These are phyloP conservation scores for Rhizopus microsporus DNA, from an alignment of 371 early-diverging fungal species.

Conservation along the genomic window DNA sequence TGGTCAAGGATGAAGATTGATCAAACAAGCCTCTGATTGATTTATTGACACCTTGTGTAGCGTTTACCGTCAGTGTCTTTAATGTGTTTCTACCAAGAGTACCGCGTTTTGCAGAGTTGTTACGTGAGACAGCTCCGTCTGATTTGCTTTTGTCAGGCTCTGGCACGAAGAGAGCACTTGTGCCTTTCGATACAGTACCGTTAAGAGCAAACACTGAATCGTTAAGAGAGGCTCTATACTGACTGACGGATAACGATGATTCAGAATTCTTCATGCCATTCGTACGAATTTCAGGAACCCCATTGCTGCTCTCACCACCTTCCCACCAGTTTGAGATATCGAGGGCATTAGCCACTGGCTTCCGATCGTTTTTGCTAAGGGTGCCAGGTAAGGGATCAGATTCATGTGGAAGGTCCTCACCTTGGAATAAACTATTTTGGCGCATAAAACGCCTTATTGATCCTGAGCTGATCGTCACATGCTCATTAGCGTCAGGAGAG, in stretches of 20 bases:
- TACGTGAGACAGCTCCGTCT: slow-evolving; percentile 5
- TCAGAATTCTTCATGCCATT: not conserved
- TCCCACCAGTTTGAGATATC: slow-evolving; percentile 31
- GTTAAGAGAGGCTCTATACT: slow-evolving; percentile 25
- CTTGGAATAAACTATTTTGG: slow-evolving; percentile 29
- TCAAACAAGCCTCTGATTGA: slow-evolving; percentile 24
- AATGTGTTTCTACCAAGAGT: slow-evolving; percentile 24
- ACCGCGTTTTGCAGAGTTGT: slow-evolving; percentile 18
- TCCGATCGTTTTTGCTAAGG: not conserved
- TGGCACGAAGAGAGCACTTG: not conserved
- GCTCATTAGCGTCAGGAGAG: slow-evolving; percentile 12
- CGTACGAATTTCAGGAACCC: not conserved
- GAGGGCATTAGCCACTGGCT: slow-evolving; percentile 8
- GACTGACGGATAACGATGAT: slow-evolving; percentile 1
- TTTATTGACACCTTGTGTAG: slow-evolving; percentile 20
- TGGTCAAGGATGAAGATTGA: slow-evolving; percentile 12
- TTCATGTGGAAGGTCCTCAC: slow-evolving; percentile 7
- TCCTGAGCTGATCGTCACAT: slow-evolving; percentile 34
- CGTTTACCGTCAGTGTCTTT: slow-evolving; percentile 16
- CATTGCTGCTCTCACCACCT: not conserved
- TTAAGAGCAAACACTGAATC: slow-evolving; percentile 17
- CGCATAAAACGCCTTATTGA: slow-evolving; percentile 40
- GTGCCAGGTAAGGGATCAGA: slow-evolving; percentile 8
- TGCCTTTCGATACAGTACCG: slow-evolving; percentile 16
- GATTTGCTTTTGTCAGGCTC: not conserved